Base-by-base conservation (phyloP, 441 rosid species). In the Manihot esculenta region DNA sequence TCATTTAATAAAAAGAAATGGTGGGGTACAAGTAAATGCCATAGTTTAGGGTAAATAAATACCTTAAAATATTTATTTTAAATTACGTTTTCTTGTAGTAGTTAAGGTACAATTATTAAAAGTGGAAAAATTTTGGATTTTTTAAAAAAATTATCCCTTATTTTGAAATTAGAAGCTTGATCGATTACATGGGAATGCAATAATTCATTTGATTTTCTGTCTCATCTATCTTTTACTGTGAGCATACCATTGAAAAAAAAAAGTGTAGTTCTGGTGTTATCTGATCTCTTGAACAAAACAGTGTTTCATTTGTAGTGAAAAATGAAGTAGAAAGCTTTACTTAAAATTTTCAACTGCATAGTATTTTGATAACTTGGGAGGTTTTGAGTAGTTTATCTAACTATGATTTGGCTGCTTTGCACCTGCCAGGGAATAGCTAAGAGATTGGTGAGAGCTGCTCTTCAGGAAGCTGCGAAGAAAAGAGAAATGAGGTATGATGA, bases 401-500 rank as follows among this genome's bases (percentile, higher is more conserved):
- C 10, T 35, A 13, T 35, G 33, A 41, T 58, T 10, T 57, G 54
- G 8, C 42, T 57, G 61, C 8, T 59, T 59, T 1, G 14, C 7
- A n/a, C 42, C 48, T 69, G 72, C 82, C 82, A 92, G 96, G 97
- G 97, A 0, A 89, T 92, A 17, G 97, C 97, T 0, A 82, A 84
- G 74, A 84, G 84, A 80, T 79, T 92, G 74, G 88, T 88, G 21
- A 87, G 87, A 75, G 96, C 96, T 55, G 97, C 97, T 49, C 81
- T 85, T 0, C 80, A 85, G 38, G 89, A 84, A 72, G 97, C 93
- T 44, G 97, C 95, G 8, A 89, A 72, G 80, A 91, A 91, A 79
- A 84, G 88, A 70, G 95, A 91, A 78, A 86, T 92, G 89, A 81
- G 87, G 72, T 92, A 92, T 30, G 35, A 76, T 0, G 97, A 92